A percentile compares a stretch with the other conserved stretches of the same genome.
phyloP scores from a whole-genome alignment of 345 rosid species.

The Populus deltoides region DNA sequence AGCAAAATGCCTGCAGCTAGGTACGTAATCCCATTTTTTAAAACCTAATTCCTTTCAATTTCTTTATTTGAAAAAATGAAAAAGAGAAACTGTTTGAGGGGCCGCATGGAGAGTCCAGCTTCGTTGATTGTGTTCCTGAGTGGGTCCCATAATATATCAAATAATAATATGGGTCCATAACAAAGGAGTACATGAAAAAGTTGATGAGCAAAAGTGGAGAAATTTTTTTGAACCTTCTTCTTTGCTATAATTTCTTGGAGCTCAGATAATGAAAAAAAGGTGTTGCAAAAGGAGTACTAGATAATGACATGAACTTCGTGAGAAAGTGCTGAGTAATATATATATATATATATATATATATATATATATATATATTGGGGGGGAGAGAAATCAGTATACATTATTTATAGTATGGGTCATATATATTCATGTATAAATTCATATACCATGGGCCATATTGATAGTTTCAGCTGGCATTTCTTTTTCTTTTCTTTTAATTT shows the following conservation, averaged over 20 bases:
- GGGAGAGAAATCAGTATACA: background rate
- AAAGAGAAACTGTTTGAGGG: slow-evolving; percentile 5
- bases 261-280: background rate
- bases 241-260: background rate
- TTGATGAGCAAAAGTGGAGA: background rate
- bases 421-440: background rate
- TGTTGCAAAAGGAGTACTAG: background rate
- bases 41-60: background rate
- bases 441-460: slow-evolving; percentile 8
- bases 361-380: background rate
- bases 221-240: background rate
- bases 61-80: background rate
- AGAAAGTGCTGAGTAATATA: background rate
- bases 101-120: slow-evolving; percentile 33
- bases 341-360: background rate
- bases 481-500: background rate
- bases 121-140: slow-evolving; percentile 20
- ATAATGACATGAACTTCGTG: background rate
- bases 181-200: slow-evolving; percentile 9
- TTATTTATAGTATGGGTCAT: background rate
- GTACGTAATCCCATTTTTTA: background rate
- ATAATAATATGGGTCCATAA: slow-evolving; percentile 22
- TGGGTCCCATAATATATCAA: slow-evolving; percentile 30
- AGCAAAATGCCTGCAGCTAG: too few relatives aligned
- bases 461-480: background rate